phyloP scores from a whole-genome alignment of 2,329 filamentous ascomycete species.

The Paecilomyces variotii region DNA sequence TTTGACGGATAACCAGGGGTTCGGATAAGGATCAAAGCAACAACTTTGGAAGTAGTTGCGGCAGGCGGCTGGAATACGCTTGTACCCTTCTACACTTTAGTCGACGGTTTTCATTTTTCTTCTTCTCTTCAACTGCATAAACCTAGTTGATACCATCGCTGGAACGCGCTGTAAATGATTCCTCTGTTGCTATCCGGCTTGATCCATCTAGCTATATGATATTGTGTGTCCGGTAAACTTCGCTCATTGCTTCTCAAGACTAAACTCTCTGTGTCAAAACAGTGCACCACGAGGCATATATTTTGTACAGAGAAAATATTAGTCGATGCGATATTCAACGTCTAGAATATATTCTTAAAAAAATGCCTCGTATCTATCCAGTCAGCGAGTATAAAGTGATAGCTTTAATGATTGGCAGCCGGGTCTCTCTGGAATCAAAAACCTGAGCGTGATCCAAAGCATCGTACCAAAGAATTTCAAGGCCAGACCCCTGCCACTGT shows the following conservation, averaged over 20 bases:
- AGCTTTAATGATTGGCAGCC: too few relatives aligned
- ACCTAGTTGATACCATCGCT: background rate
- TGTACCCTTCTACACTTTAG: background rate
- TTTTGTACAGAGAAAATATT: background rate
- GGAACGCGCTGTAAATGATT: background rate
- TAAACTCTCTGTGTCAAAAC: background rate
- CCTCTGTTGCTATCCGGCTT: background rate
- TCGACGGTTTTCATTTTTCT: background rate
- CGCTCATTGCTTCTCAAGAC: background rate
- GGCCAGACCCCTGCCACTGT: too few relatives aligned
- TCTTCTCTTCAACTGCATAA: background rate
- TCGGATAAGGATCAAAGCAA: slow-evolving; percentile 5
- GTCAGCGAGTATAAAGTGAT: too few relatives aligned
- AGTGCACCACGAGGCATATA: background rate
- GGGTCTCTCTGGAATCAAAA: too few relatives aligned
- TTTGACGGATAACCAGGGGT: slow-evolving; percentile 16
- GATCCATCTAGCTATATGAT: slow-evolving; percentile 5
- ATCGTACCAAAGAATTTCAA: too few relatives aligned
- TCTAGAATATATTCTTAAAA: too few relatives aligned
- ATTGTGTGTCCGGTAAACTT: background rate
- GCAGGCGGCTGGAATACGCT: background rate
- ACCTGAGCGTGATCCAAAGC: too few relatives aligned
- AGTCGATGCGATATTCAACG: background rate
- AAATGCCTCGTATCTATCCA: too few relatives aligned
- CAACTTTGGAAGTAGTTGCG: background rate